A percentile compares a stretch with the other conserved stretches of the same genome.
Evolutionary conservation across 192 early-diverging fungal species (phyloP).

Genomic region (Haplosporangium gracile): DNA sequence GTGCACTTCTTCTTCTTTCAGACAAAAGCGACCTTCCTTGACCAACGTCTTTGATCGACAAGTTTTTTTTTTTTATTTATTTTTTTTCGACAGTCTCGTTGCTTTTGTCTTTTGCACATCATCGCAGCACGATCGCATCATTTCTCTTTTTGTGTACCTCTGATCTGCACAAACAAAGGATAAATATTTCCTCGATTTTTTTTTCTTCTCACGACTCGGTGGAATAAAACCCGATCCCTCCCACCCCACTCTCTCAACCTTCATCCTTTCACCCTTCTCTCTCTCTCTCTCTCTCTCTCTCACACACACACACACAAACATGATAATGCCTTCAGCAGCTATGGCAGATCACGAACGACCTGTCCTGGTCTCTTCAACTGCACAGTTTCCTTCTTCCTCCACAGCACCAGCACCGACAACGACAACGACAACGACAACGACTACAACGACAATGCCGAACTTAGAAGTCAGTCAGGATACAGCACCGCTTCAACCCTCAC

Average conservation of each 20-base stretch:
- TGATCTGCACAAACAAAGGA: conserved; percentile 3
- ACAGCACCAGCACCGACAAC: not conserved
- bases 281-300: conserved; percentile 7
- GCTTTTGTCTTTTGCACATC: not conserved
- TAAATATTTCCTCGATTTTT: not conserved
- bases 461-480: not conserved
- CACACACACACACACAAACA: not conserved
- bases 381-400: not conserved
- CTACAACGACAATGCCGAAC: not conserved
- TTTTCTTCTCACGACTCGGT: conserved; percentile 12
- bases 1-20: too few relatives aligned
- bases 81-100: not conserved
- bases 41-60: not conserved
- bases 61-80: too few relatives aligned
- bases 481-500: conserved; percentile 52
- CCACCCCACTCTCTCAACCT: not conserved
- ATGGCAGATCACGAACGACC: conserved; percentile 2
- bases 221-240: conserved; percentile 2
- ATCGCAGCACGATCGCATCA: not conserved
- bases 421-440: not conserved
- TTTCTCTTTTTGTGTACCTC: not conserved
- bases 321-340: not conserved
- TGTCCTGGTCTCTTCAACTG: not conserved
- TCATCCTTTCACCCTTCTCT: not conserved
- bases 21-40: too few relatives aligned